Conservation (phyloP, 2,329 filamentous ascomycete species). For the Ophiostoma pallidulum region DNA sequence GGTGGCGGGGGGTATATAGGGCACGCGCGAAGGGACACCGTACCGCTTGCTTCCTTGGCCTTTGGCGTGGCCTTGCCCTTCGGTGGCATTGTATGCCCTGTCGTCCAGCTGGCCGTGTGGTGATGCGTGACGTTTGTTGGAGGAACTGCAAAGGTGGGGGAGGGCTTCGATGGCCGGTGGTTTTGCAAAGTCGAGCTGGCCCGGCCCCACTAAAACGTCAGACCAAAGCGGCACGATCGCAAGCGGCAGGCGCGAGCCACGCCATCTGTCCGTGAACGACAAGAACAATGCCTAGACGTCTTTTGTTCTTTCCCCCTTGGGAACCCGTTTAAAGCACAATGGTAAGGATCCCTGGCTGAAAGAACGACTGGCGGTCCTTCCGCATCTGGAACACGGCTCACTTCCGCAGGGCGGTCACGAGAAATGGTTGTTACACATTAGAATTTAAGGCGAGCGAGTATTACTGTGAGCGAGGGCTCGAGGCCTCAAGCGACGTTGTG, state of each 20-base stretch:
- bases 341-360: too few relatives aligned
- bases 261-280: background rate
- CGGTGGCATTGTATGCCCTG: slow-evolving; percentile 24
- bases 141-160: background rate
- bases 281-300: slow-evolving; percentile 4
- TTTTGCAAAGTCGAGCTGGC: too few relatives aligned
- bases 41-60: slow-evolving; percentile 24
- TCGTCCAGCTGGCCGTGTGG: background rate
- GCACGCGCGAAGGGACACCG: background rate
- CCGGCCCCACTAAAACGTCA: slow-evolving; percentile 8
- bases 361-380: too few relatives aligned
- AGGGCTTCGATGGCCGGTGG: background rate
- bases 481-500: background rate
- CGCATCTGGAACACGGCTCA: too few relatives aligned
- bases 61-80: slow-evolving; percentile 22
- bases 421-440: too few relatives aligned
- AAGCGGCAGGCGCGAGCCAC: slow-evolving; percentile 2
- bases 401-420: too few relatives aligned
- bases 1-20: too few relatives aligned
- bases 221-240: background rate
- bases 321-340: too few relatives aligned
- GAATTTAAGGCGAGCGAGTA: too few relatives aligned
- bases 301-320: too few relatives aligned
- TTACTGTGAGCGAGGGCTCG: too few relatives aligned
- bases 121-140: background rate